Base-by-base conservation (phyloP, 768 basidiomycete species). In the Hydnomerulius pinastri region DNA sequence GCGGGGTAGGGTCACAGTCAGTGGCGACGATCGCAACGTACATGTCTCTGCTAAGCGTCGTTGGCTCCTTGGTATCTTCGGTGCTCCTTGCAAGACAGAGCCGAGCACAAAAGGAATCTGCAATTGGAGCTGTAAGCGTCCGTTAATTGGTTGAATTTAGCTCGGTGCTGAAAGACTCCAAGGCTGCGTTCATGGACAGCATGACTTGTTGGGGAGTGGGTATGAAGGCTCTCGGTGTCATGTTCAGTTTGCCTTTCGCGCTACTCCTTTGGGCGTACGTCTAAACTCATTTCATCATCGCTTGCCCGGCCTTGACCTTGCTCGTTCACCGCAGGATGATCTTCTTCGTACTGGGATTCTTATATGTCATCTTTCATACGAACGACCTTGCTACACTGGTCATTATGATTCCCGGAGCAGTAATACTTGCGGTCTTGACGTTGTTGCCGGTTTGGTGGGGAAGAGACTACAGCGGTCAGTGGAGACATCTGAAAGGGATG, bases 11-110 rank as follows among this genome's bases (percentile, higher is more conserved):
- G 1, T 37, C 17, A 7, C 38, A 41, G 13, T 40, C 38, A 65
- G 9, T 65, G 48, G 6, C 42, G 56, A 1, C 63, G 39, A 66
- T 74, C 13, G 57, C 70, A 7, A 71, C 66, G 46, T 77, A 74
- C 40, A 48, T 72, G 9, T 77, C 77, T 0, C 68, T 66, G 6
- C 41, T 75, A 9, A 57, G 66, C 20, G 68, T 62, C 42, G 53
- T 74, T 20, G 68, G 66, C 2, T 66, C 66, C 39, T 65, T 72
- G 42, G 46, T 76, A 23, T 56, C 72, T 8, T 68, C 67, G 5
- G 54, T 72, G 12, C 50, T 75, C 10, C 65, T 77, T 0, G 58
- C 66, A 13, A 67, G 73, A 21, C 71, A 73, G 38, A 71, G 74
- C 51, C 66, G 70, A 25, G 58, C 55, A 1, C 64, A 60, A 35